A percentile compares a stretch with the other conserved stretches of the same genome.
Evolutionary conservation across 1,284 basidiomycete species (phyloP).

Genomic region (Apiotrichum brassicae): DNA sequence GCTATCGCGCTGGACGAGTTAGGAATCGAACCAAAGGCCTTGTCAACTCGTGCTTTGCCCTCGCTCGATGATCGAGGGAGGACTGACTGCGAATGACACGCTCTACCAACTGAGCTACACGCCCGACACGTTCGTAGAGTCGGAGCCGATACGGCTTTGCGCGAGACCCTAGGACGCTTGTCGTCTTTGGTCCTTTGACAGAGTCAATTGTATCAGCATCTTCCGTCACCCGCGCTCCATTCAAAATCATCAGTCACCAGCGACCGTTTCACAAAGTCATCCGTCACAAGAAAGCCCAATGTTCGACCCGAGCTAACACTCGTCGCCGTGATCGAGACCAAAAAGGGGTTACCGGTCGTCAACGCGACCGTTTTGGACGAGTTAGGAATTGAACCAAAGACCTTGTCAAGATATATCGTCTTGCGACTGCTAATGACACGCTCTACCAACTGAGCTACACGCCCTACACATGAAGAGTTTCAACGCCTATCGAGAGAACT

Average conservation of each 20-base stretch:
- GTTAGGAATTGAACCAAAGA: neutral
- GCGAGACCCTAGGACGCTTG: too few relatives aligned
- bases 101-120: conserved; percentile 3
- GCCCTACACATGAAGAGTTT: too few relatives aligned
- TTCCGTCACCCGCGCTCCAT: too few relatives aligned
- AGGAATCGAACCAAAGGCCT: conserved; percentile 2
- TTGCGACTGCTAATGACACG: neutral
- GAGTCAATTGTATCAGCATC: too few relatives aligned
- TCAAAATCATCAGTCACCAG: too few relatives aligned
- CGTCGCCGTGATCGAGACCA: too few relatives aligned
- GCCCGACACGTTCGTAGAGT: neutral
- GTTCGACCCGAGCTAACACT: too few relatives aligned
- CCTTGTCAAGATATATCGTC: neutral
- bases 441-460: conserved; percentile 1
- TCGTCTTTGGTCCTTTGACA: neutral
- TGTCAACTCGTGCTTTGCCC: neutral
- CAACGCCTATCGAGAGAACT: too few relatives aligned
- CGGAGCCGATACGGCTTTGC: neutral
- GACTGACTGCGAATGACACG: neutral
- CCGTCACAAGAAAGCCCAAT: too few relatives aligned
- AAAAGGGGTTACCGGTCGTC: too few relatives aligned
- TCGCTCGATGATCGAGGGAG: too few relatives aligned
- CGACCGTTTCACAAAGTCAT: too few relatives aligned
- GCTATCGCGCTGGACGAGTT: neutral
- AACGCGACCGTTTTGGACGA: neutral